Base-by-base conservation (phyloP, 495 filamentous ascomycete species). In the Rostrohypoxylon terebratum region DNA sequence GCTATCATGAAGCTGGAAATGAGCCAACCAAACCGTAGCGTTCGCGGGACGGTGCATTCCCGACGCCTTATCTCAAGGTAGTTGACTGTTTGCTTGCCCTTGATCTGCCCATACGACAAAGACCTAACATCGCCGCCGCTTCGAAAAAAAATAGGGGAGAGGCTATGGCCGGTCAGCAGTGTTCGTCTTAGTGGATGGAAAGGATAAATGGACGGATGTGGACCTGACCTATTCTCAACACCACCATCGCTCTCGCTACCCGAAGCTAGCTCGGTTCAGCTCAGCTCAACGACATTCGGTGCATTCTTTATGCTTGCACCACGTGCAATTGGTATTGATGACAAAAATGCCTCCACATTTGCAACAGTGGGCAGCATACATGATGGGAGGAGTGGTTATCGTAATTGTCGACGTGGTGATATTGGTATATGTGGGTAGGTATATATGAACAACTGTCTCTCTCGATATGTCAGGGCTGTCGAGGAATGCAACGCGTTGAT, bases 291-390 rank as follows among this genome's bases (percentile, higher is more conserved):
- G 47, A 68, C 83, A 84, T 40, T 83, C 77, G 40, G 67, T 53
- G 76, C 83, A 84, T 55, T 83, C 79, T 59, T 70, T 67, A 70
- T 84, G 83, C 42, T 75, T 77, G 77, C 83, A 84, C 77, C 81
- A 79, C 11, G 71, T 69, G 77, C 83, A 84, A 40, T 72, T 62
- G 42, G 66, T 80, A 80, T 81, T 84, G 77, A 84, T 84, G 75
- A 84, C 83, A 62, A 84, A 81, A 60, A 84, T 79, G 61, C 78
- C 71, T 16, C 82, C 81, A 76, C 83, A 84, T 66, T 83, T 75
- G 78, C 82, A 83, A 81, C 83, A 84, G 59, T 83, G 82, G 54
- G 82, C 77, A 8, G 78, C 78, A 66, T 82, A 82, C 77, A 81
- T 79, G 62, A 48, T 74, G 62, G 62, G 23, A 69, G 55, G 54